Evolutionary conservation across 1,284 basidiomycete species (phyloP), one percentile per base, ranked within the genome.

Genomic region (Schizophyllum amplum): DNA sequence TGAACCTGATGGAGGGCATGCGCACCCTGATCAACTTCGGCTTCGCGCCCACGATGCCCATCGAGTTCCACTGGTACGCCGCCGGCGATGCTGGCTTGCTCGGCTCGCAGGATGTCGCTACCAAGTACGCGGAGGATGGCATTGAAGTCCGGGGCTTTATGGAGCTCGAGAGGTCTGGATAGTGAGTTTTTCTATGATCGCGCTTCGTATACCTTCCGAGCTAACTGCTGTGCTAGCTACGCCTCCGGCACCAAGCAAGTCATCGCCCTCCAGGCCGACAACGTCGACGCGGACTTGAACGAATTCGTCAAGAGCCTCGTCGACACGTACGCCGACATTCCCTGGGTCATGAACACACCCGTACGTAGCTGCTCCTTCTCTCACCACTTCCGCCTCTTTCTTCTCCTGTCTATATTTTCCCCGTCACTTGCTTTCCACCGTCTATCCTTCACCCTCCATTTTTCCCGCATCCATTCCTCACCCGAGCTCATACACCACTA

Each of bases 231-330:
- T n/a, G 22, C 5, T 33, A 72, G 72, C 72, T 81, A 87, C 68
- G 82, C 79, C 64, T 68, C 74, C 1, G 86, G 84, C 25, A 79
- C 80, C 2, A 68, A 69, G 57, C 83, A 86, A 66, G 74, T 77
- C 20, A 78, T 87, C 57, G 84, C 83, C 24, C 71, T 89, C 55
- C 77, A 86, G 59, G 74, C 79, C 22, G 86, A 87, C 68, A 87
- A 77, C 65, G 80, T 86, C 59, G 76, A 82, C 62, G 51, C 62
- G 17, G 66, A 68, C 47, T 62, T 76, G 60, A 75, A 72, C 54
- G 69, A 66, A 47, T 77, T 76, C 68, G 62, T 75, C 47, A 71
- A 71, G 57, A 57, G 68, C 22, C 66, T 77, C 47, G 70, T 75
- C 54, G 69, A 68, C 24, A 54, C 67, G 17, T 76, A 76, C 63